Percentiles rank a stretch among this genome's conserved stretches.
Conservation (phyloP, 2,329 filamentous ascomycete genomes). For the Aspergillus tamarii region DNA sequence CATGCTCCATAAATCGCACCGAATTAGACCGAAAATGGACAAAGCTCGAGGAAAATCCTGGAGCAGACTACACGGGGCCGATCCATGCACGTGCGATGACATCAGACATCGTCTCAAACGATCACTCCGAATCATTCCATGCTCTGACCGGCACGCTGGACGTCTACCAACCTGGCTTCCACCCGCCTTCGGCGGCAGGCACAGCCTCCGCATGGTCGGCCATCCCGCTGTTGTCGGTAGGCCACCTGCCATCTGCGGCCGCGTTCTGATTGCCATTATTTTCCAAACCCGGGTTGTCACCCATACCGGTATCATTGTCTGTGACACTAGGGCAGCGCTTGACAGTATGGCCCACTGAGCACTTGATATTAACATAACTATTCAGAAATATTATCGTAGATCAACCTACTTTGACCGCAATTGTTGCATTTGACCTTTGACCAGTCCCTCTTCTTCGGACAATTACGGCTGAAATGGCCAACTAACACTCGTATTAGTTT, state of each 20-base stretch:
- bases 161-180: neutral
- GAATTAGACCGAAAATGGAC: neutral
- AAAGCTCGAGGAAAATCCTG: neutral
- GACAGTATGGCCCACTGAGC: constrained; percentile 47
- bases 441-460: constrained; percentile 47
- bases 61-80: neutral
- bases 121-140: constrained; percentile 5
- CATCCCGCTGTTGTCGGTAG: constrained; percentile 7
- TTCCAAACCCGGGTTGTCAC: constrained; percentile 17
- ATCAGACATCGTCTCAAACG: constrained; percentile 13
- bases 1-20: neutral
- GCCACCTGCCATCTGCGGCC: constrained; percentile 5
- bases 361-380: neutral
- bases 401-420: constrained; percentile 46
- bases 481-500: constrained; percentile 29
- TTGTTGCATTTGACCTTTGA: constrained; percentile 49
- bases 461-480: constrained; percentile 49
- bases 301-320: neutral
- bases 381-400: neutral
- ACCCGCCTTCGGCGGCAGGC: constrained; percentile 4
- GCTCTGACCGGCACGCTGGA: neutral
- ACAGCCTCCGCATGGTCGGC: constrained; percentile 6
- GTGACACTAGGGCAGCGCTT: constrained; percentile 40
- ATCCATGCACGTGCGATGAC: constrained; percentile 4
- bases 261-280: constrained; percentile 7